phyloP scores from a whole-genome alignment of 768 basidiomycete species.

The Myochromella boudieri region DNA sequence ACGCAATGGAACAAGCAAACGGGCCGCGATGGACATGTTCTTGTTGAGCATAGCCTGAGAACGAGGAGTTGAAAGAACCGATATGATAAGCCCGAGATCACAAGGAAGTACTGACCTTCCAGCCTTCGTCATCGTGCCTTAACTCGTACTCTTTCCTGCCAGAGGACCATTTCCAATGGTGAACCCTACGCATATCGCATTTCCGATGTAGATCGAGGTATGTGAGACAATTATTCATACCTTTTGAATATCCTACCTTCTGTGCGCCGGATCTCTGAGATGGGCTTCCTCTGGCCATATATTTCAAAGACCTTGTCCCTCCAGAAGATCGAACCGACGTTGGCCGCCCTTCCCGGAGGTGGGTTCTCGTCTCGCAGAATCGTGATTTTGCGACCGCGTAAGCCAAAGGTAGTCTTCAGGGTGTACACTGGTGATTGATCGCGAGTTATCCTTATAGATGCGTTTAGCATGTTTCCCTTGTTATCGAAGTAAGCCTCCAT shows the following conservation, averaged over 20 bases:
- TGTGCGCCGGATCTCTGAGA: constrained; percentile 40
- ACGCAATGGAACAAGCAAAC: constrained; percentile 44
- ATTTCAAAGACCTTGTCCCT: constrained; percentile 48
- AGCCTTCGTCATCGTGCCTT: constrained; percentile 41
- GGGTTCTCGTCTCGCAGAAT: constrained; percentile 50
- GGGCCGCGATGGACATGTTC: constrained; percentile 32
- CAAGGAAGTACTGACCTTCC: constrained; percentile 29
- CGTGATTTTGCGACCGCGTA: constrained; percentile 43
- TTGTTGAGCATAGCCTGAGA: constrained; percentile 22
- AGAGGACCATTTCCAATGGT: constrained; percentile 44
- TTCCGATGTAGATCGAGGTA: not conserved
- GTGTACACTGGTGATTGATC: constrained; percentile 46
- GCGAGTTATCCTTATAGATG: constrained; percentile 39
- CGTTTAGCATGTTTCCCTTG: constrained; percentile 47
- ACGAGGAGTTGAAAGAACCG: constrained; percentile 10
- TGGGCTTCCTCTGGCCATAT: constrained; percentile 35
- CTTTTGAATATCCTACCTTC: constrained; percentile 37
- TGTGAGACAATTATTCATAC: constrained; percentile 15
- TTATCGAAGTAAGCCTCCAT: constrained; percentile 58
- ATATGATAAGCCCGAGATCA: constrained; percentile 1
- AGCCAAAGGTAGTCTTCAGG: constrained; percentile 41
- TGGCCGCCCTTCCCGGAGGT: constrained; percentile 26
- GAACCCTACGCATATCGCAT: constrained; percentile 24
- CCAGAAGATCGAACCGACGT: constrained; percentile 53
- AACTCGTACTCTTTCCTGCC: constrained; percentile 46